These are phyloP conservation scores for Hortiboletus campestris DNA, from an alignment of 768 basidiomycete genomes.

Conservation along the genomic window DNA sequence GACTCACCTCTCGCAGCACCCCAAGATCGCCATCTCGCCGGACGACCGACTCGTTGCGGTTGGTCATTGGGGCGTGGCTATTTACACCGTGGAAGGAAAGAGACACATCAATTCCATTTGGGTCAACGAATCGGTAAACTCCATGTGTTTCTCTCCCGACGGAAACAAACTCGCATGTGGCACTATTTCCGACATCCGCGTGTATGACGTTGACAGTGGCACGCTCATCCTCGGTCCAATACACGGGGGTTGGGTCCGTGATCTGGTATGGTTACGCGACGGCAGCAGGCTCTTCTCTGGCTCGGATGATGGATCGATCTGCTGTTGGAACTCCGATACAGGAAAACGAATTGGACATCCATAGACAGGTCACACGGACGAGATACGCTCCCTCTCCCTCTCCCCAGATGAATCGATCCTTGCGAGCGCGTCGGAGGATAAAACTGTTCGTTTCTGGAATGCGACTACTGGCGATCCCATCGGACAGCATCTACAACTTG, in stretches of 20 bases:
- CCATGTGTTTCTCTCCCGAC: neutral
- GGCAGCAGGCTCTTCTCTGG: neutral
- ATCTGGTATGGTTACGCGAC: neutral
- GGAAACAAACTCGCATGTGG: conserved; percentile 2
- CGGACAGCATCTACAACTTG: neutral
- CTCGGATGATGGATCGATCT: neutral
- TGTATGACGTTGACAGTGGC: neutral
- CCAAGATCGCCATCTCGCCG: conserved; percentile 4
- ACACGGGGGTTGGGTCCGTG: neutral
- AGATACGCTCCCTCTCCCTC: neutral
- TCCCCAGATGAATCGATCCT: conserved; percentile 1
- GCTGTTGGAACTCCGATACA: neutral
- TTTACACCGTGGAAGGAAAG: too few relatives aligned
- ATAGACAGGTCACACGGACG: neutral
- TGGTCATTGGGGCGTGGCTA: accelerated
- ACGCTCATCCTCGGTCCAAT: neutral
- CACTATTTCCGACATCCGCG: neutral
- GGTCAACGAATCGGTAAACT: too few relatives aligned
- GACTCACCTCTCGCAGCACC: too few relatives aligned
- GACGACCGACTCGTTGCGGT: neutral
- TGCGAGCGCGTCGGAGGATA: neutral
- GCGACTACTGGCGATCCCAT: neutral
- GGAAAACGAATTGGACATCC: neutral
- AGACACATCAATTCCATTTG: neutral
- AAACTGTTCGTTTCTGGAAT: conserved; percentile 9